Base-by-base conservation (phyloP, 2,329 filamentous ascomycete genomes). In the Xylariaceae sp. region DNA sequence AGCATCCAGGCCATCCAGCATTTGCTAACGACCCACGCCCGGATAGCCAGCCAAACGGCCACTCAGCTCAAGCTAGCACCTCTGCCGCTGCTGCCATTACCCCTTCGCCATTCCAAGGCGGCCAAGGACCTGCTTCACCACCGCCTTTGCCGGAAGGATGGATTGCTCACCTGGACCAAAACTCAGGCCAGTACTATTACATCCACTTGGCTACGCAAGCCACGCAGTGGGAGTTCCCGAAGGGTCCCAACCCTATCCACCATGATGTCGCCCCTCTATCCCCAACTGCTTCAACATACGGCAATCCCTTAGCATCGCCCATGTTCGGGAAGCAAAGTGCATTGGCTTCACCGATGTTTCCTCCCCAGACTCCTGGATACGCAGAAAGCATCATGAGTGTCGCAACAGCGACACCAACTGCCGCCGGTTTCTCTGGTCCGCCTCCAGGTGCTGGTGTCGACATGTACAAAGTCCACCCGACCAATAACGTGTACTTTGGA, bases 161-260 rank as follows among this genome's bases (percentile, higher is more conserved):
- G 94, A 97, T 99, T 63, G 90, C 94, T 17, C 94, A 97, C 67
- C 77, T 97, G 5, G 94, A 99, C 66, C 88, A 90, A 58, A 96
- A 88, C 65, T 97, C 92, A 2, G 94, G 94, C 1, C 92, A 97
- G 65, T 99, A 97, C 70, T 99, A 99, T 69, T 99, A 99, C 64
- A 99, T 99, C 52, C 94, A 99, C 67, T 78, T 99, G 30, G 88
- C 91, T 1, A 91, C 89, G 0, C 94, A 97, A 66, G 90, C 91
- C 2, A 99, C 94, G 1, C 94, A 99, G 66, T 99, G 94, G 94
- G 94, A 99, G 64, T 97, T 97, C 59, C 94, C 94, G 27, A 97
- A 96, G 71, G 92, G 92, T 0, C 91, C 91, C 0, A 96, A 90
- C 19, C 92, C 92, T 1, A 77, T 96, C 47, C 88, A 89, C 55